These are phyloP conservation scores for Penicillium ochrochloron DNA, from an alignment of 495 filamentous ascomycete genomes.

Conservation along the genomic window DNA sequence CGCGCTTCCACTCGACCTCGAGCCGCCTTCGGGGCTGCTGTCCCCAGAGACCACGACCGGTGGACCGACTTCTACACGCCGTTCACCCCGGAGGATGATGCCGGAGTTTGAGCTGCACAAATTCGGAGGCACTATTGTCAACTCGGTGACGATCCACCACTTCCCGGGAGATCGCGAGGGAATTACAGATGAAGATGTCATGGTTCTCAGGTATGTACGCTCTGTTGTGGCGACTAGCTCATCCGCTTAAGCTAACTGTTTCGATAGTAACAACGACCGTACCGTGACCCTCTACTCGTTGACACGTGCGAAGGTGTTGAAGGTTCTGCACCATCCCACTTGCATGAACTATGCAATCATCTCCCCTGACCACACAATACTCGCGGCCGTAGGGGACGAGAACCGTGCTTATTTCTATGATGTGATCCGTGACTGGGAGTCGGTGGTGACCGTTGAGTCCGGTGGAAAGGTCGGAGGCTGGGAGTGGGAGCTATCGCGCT, in stretches of 20 bases:
- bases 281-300: constrained; percentile 81
- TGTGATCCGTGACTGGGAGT: constrained; percentile 42
- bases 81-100: constrained; percentile 35
- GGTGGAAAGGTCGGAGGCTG: constrained; percentile 48
- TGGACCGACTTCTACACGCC: constrained; percentile 36
- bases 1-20: constrained; percentile 61
- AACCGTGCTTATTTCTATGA: constrained; percentile 81
- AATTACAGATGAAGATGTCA: constrained; percentile 62
- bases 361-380: constrained; percentile 80
- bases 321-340: constrained; percentile 71
- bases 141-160: constrained; percentile 71
- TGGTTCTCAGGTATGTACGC: constrained; percentile 61
- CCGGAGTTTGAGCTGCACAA: constrained; percentile 58
- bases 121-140: constrained; percentile 65
- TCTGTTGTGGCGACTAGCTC: not conserved
- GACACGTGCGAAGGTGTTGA: constrained; percentile 61
- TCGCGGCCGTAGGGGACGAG: constrained; percentile 86
- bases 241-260: constrained; percentile 15
- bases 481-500: constrained; percentile 42
- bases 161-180: constrained; percentile 53
- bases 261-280: constrained; percentile 80
- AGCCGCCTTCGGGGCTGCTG: constrained; percentile 39
- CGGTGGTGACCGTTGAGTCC: constrained; percentile 47
- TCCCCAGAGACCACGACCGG: constrained; percentile 30
- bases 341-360: constrained; percentile 91